These are phyloP conservation scores for Kluyveromyces dobzhanskii DNA, from an alignment of 805 yeast genomes.

Conservation along the genomic window DNA sequence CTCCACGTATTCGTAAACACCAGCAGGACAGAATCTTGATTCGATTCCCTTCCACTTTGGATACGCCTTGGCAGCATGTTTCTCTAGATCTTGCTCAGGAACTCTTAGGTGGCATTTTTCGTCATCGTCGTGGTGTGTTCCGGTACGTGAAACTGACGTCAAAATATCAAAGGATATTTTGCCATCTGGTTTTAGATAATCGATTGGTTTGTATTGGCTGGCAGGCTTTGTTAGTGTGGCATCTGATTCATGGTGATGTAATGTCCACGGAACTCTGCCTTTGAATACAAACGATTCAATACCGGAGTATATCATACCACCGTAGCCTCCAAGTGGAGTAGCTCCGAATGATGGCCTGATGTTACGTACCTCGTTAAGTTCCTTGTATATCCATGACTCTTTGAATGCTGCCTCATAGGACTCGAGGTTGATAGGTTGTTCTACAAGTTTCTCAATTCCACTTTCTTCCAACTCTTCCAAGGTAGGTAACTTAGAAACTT, in stretches of 20 bases:
- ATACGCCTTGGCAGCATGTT: conserved; percentile 62
- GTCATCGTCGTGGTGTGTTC: conserved; percentile 91
- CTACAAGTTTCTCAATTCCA: conserved; percentile 31
- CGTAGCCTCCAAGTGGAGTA: conserved; percentile 57
- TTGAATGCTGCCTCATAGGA: conserved; percentile 58
- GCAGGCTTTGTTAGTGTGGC: conserved; percentile 67
- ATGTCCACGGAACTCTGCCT: conserved; percentile 87
- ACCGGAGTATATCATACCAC: conserved; percentile 83
- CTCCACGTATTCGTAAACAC: conserved; percentile 85
- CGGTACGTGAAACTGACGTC: conserved; percentile 94
- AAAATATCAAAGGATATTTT: conserved; percentile 80
- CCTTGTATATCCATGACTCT: conserved; percentile 80
- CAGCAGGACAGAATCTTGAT: conserved; percentile 94
- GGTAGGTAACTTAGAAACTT: conserved; percentile 37
- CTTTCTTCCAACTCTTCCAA: conserved; percentile 35
- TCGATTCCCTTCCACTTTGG: conserved; percentile 83
- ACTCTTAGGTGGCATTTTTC: conserved; percentile 80
- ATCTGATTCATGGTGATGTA: conserved; percentile 61
- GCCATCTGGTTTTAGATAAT: conserved; percentile 96
- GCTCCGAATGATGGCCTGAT: conserved; percentile 84
- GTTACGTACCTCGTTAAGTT: conserved; percentile 77
- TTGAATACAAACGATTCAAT: conserved; percentile 66
- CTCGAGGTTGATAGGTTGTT: conserved; percentile 41
- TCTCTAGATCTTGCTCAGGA: conserved; percentile 51
- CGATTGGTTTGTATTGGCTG: conserved; percentile 54